phyloP scores from a whole-genome alignment of 257 asterid species.

The Striga asiatica region DNA sequence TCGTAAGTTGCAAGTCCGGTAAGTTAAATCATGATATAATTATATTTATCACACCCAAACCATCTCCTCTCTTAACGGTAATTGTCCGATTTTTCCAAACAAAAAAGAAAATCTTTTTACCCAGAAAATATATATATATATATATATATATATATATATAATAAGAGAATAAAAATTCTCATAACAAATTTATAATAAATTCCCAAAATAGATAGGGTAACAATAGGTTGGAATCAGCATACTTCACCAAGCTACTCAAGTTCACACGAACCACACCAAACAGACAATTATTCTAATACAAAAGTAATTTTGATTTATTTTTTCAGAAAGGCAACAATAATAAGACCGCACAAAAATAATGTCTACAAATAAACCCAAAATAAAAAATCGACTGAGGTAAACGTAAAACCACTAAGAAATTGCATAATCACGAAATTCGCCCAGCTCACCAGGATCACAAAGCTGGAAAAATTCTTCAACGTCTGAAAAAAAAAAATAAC shows the following conservation, averaged over 20 bases:
- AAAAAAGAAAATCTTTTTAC: too few relatives aligned
- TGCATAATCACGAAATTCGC: background rate
- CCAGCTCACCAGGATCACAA: constrained; percentile 56
- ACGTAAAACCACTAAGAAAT: background rate
- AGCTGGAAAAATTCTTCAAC: constrained; percentile 38
- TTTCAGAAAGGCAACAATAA: constrained; percentile 17
- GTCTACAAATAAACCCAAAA: background rate
- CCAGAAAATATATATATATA: too few relatives aligned
- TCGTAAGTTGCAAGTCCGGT: too few relatives aligned
- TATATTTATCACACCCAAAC: too few relatives aligned
- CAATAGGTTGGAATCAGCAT: background rate
- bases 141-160: too few relatives aligned
- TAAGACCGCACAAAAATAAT: background rate
- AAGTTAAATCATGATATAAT: too few relatives aligned
- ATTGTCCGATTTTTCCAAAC: too few relatives aligned
- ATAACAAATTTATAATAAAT: background rate
- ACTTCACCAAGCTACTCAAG: background rate
- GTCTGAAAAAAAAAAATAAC: constrained; percentile 27
- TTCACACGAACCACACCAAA: background rate
- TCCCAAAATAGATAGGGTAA: background rate
- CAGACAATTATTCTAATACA: background rate
- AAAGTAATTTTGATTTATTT: too few relatives aligned
- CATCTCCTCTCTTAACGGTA: too few relatives aligned
- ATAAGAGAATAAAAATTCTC: too few relatives aligned
- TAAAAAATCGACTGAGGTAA: background rate